A percentile compares a stretch with the other conserved stretches of the same genome.
Conservation (phyloP, 495 filamentous ascomycete genomes). For the Oleoguttula mirabilis region DNA sequence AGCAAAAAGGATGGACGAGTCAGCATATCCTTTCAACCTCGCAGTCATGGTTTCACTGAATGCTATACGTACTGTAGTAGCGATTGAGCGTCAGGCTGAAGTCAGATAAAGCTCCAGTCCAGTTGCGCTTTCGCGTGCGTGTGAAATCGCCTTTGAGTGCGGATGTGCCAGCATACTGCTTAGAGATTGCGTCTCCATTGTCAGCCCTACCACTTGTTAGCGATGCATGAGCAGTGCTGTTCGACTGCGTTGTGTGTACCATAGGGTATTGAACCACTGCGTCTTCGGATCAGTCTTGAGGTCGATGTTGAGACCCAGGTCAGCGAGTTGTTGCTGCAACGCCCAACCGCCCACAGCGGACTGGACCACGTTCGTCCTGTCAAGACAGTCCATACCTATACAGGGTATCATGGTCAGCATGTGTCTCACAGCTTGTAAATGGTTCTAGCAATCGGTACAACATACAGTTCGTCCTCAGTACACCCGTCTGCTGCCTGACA, state of each 20-base stretch:
- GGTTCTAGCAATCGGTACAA: no score
- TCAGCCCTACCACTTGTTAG: constrained; percentile 42
- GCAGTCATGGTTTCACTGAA: no score
- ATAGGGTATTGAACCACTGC: constrained; percentile 85
- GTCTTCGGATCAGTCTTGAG: constrained; percentile 58
- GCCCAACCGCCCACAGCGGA: constrained; percentile 68
- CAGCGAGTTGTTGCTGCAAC: constrained; percentile 61
- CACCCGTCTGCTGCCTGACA: constrained; percentile 48
- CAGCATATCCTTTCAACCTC: no score
- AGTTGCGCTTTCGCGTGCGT: constrained; percentile 76
- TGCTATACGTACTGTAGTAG: no score
- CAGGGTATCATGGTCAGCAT: no score
- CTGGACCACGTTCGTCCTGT: constrained; percentile 87
- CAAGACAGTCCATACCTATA: constrained; percentile 93
- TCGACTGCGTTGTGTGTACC: constrained; percentile 32
- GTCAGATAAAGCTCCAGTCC: constrained; percentile 86
- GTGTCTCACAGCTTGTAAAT: no score
- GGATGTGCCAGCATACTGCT: constrained; percentile 72
- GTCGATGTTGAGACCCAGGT: constrained; percentile 60
- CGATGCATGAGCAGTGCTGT: background rate
- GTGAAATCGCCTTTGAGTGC: constrained; percentile 95
- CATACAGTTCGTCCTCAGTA: constrained; percentile 91
- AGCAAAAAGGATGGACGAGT: no score
- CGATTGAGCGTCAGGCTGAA: constrained; percentile 74
- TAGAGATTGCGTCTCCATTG: constrained; percentile 66